These are phyloP conservation scores for Podospora comata DNA, from an alignment of 495 filamentous ascomycete species.

Conservation along the genomic window DNA sequence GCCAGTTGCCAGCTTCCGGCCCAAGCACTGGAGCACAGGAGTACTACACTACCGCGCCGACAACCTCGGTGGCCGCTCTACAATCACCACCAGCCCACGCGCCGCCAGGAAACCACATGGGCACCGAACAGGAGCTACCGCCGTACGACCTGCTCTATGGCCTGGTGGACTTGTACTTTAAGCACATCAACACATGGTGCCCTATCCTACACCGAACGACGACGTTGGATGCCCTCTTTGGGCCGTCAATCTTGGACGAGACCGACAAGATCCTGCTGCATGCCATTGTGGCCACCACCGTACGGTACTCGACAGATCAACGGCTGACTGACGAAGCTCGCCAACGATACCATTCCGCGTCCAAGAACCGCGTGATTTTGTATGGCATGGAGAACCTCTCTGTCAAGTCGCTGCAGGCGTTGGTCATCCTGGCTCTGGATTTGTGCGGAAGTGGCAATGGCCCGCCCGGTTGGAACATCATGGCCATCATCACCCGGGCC, in stretches of 20 bases:
- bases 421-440: conserved; percentile 79
- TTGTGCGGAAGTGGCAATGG: conserved; percentile 77
- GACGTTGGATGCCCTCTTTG: conserved; percentile 79
- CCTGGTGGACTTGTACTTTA: conserved; percentile 82
- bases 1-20: conserved; percentile 32
- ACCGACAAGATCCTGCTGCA: conserved; percentile 79
- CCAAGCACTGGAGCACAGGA: conserved; percentile 38
- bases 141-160: conserved; percentile 81
- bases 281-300: conserved; percentile 79
- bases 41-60: conserved; percentile 39
- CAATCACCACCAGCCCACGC: conserved; percentile 46
- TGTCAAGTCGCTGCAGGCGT: conserved; percentile 79
- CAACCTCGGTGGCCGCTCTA: conserved; percentile 22
- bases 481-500: conserved; percentile 79
- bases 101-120: conserved; percentile 39
- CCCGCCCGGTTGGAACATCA: conserved; percentile 82
- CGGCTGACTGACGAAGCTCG: conserved; percentile 68
- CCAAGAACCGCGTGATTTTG: conserved; percentile 80
- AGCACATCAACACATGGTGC: conserved; percentile 88
- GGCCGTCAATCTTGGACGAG: conserved; percentile 68
- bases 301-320: conserved; percentile 74
- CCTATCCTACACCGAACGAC: conserved; percentile 80
- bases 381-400: conserved; percentile 85
- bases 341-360: conserved; percentile 69
- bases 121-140: conserved; percentile 70